Conservation (phyloP, 2,329 filamentous ascomycete species). For the Xylariaceae sp. region DNA sequence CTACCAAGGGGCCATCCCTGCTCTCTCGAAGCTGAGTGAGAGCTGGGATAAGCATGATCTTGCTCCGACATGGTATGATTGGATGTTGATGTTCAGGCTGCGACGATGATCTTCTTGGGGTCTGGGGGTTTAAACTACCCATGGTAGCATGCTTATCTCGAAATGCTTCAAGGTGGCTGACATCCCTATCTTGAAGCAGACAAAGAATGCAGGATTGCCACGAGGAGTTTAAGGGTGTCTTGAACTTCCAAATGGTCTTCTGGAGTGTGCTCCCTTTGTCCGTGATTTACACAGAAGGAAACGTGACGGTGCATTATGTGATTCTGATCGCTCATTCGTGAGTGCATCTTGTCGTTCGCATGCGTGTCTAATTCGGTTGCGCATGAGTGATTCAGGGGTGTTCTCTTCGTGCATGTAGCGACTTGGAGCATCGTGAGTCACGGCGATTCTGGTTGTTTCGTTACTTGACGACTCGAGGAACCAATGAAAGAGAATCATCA, state of each 20-base stretch:
- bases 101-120: not conserved
- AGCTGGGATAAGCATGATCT: not conserved
- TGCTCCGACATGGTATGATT: constrained; percentile 13
- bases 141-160: not conserved
- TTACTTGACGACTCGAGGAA: too few species aligned
- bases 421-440: too few species aligned
- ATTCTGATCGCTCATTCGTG: too few species aligned
- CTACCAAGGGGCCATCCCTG: not conserved
- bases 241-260: constrained; percentile 1
- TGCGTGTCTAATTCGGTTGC: too few species aligned
- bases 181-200: not conserved
- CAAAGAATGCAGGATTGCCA: constrained; percentile 10
- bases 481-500: too few species aligned
- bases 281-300: too few species aligned
- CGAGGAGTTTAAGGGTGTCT: constrained; percentile 1
- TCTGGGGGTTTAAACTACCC: not conserved
- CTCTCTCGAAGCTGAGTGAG: constrained; percentile 1
- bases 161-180: not conserved
- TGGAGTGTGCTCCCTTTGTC: constrained; percentile 9
- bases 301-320: too few species aligned
- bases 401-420: too few species aligned
- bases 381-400: too few species aligned
- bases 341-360: too few species aligned
- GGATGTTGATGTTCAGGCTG: not conserved
- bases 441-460: too few species aligned